Evolutionary conservation across 441 rosid genomes (phyloP).

Genomic region (Omphalea diandra): DNA sequence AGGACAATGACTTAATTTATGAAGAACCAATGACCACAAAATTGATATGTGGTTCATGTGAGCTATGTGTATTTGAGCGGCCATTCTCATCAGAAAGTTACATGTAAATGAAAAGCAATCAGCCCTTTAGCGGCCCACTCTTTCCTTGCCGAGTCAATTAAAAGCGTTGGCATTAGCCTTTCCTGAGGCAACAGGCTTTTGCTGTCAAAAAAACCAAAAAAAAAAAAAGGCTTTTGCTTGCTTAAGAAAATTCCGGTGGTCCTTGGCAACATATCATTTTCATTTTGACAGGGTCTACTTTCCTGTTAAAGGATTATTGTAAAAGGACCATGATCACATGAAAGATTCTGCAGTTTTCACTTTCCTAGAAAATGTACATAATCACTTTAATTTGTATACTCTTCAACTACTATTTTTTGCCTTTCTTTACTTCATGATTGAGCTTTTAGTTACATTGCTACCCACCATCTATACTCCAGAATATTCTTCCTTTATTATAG

Average conservation of each 20-base stretch:
- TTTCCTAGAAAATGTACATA: background rate
- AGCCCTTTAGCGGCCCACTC: too few relatives aligned
- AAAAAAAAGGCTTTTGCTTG: too few relatives aligned
- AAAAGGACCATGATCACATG: slow-evolving; percentile 3
- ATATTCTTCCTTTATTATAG: too few relatives aligned
- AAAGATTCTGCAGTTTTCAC: slow-evolving; percentile 5
- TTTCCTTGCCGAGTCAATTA: too few relatives aligned
- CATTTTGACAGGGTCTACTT: background rate
- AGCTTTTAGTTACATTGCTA: too few relatives aligned
- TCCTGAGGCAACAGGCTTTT: background rate
- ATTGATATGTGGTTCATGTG: slow-evolving; percentile 22
- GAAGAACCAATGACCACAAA: slow-evolving; percentile 13
- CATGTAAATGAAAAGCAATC: too few relatives aligned
- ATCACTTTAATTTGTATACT: too few relatives aligned
- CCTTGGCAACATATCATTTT: background rate
- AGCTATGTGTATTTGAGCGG: slow-evolving; percentile 11
- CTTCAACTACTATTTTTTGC: too few relatives aligned
- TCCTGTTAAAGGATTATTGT: background rate
- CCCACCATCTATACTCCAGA: too few relatives aligned
- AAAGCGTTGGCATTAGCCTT: background rate
- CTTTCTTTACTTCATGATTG: too few relatives aligned
- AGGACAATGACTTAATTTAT: background rate
- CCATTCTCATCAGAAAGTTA: background rate
- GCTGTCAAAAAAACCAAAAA: too few relatives aligned
- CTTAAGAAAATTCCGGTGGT: too few relatives aligned